A percentile compares a stretch with the other conserved stretches of the same genome.
These are phyloP conservation scores for Kalmanozyma brasiliensis DNA, from an alignment of 1,284 basidiomycete species.

Conservation along the genomic window DNA sequence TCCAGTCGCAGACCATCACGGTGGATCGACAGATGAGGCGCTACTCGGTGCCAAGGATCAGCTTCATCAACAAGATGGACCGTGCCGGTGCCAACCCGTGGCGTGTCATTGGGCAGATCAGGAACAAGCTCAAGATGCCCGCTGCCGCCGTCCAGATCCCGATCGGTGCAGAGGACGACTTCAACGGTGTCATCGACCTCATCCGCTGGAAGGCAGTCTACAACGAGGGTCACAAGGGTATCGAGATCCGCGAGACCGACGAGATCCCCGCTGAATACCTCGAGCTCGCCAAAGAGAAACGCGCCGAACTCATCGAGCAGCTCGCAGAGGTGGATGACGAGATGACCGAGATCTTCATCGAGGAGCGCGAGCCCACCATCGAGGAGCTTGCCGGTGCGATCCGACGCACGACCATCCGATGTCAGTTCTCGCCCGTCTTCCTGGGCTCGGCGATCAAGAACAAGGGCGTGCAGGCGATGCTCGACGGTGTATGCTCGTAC, in stretches of 20 bases:
- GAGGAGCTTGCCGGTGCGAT: conserved; percentile 83
- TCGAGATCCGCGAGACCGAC: conserved; percentile 82
- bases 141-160: conserved; percentile 97
- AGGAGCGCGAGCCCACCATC: conserved; percentile 71
- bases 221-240: conserved; percentile 93
- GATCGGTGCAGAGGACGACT: conserved; percentile 88
- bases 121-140: conserved; percentile 87
- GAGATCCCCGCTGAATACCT: conserved; percentile 83
- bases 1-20: conserved; percentile 98
- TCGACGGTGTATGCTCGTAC: conserved; percentile 96
- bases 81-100: conserved; percentile 96
- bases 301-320: conserved; percentile 87
- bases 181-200: conserved; percentile 90
- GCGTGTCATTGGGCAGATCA: conserved; percentile 91
- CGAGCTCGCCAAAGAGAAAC: conserved; percentile 64
- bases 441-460: conserved; percentile 98
- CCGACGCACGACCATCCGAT: conserved; percentile 84
- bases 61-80: conserved; percentile 99
- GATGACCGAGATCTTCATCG: conserved; percentile 89
- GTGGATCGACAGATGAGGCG: conserved; percentile 98
- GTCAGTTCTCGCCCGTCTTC: conserved; percentile 96
- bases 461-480: conserved; percentile 90
- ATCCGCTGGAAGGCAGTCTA: conserved; percentile 95
- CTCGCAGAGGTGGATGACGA: conserved; percentile 96
- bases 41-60: conserved; percentile 91